A percentile compares a stretch with the other conserved stretches of the same genome.
Conservation (phyloP, 2,329 filamentous ascomycete species). For the Dactylonectria macrodidyma region DNA sequence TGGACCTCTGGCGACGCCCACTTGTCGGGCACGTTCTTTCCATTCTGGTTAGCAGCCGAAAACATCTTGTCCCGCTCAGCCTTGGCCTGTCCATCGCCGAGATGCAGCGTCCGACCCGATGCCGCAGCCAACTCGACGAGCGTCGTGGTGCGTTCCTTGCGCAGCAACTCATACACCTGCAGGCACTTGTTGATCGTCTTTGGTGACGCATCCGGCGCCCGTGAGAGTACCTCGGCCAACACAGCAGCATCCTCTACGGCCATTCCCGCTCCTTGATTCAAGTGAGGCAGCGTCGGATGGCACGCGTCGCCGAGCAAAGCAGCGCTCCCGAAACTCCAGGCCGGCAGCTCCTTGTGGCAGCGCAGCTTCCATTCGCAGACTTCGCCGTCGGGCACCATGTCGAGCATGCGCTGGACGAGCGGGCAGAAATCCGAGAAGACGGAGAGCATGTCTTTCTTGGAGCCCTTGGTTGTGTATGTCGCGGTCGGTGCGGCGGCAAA, state of each 20-base stretch:
- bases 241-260: slow-evolving; percentile 77
- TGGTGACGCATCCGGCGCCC: slow-evolving; percentile 54
- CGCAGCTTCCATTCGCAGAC: slow-evolving; percentile 77
- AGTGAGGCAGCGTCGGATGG: slow-evolving; percentile 77
- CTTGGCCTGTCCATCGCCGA: slow-evolving; percentile 69
- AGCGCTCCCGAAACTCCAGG: slow-evolving; percentile 71
- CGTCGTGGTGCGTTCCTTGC: slow-evolving; percentile 68
- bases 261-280: slow-evolving; percentile 77
- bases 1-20: slow-evolving; percentile 80
- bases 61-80: slow-evolving; percentile 71
- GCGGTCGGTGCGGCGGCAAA: slow-evolving; percentile 70
- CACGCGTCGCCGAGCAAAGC: slow-evolving; percentile 75
- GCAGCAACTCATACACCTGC: slow-evolving; percentile 68
- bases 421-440: slow-evolving; percentile 75
- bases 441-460: slow-evolving; percentile 73
- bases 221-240: slow-evolving; percentile 67
- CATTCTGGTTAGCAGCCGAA: slow-evolving; percentile 64
- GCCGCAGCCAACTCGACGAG: slow-evolving; percentile 69
- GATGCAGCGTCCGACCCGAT: slow-evolving; percentile 66
- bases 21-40: slow-evolving; percentile 72
- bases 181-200: slow-evolving; percentile 64
- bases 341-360: slow-evolving; percentile 69
- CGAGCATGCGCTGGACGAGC: slow-evolving; percentile 70
- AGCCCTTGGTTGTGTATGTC: slow-evolving; percentile 75
- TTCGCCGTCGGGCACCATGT: slow-evolving; percentile 72